Evolutionary conservation across 2,329 filamentous ascomycete species (phyloP), one percentile per base, ranked within the genome.

Genomic region (Aspergillus arachidicola): DNA sequence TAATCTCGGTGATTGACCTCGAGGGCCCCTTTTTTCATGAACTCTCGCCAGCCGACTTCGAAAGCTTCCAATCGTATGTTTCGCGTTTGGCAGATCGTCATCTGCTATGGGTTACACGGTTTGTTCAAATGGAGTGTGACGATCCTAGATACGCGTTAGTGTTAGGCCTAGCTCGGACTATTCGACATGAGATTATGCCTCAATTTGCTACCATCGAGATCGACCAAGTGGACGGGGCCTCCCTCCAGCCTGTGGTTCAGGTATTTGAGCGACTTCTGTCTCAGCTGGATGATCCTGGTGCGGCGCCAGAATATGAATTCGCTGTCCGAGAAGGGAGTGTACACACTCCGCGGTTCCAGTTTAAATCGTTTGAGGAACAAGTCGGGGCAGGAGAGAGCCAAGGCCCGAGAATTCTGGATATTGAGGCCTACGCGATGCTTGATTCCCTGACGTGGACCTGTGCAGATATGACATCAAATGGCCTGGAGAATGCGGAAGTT

Each of bases 401-500:
- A 10, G 34, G 26, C 5, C n/a, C 62, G 11, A 58, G 45, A 16
- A 32, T 43, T 3, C 34, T 66, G 1, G 62, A 64, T 26, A 64
- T 66, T 46, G 62, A 16, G 10, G 19, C 59, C 10, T 66, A 60
- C 11, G 62, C 62, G 19, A 59, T 61, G n/a, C 41, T 66, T 3
- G 62, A 60, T 32, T 57, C 64, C 0, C 21, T 66, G 3, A 54
- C 43, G 12, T 66, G 64, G 64, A 59, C 58, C 6, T 61, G 41
- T 16, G 46, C 45, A 32, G 46, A 21, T 28, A 26, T 62, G n/a
- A 11, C 36, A 2, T 38, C 48, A n/a, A n/a, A 21, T 21, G n/a
- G 11, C 11, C 23, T 68, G 4, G 30, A 21, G 7, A 56, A 64
- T 2, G 64, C 72, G 21, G 60, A 75, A 3, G 64, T 79, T 32